Base-by-base conservation (phyloP, 768 basidiomycete species). In the Pisolithus orientalis region DNA sequence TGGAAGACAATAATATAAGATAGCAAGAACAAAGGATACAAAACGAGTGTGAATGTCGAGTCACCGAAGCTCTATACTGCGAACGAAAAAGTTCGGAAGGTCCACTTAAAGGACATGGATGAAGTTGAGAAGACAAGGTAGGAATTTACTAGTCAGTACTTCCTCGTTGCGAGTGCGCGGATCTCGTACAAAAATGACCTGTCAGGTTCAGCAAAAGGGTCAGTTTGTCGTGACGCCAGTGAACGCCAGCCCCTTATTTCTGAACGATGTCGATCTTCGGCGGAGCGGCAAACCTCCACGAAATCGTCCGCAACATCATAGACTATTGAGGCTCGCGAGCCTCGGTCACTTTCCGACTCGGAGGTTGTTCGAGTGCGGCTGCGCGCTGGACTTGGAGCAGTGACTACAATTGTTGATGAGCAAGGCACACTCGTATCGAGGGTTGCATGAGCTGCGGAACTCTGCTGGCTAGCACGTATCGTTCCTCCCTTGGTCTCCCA, bases 191-290 rank as follows among this genome's bases (percentile, higher is more conserved):
- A 74, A 60, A 80, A 77, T 38, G 80, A 78, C 53, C 84, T 80
- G 62, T 85, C 83, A 32, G 78, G 72, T 50, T 78, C 74, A 25
- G 59, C 60, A 52, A 55, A 63, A 17, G 64, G 32, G 47, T 51
- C 32, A 6, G 45, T 47, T 28, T 65, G 63, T 49, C 53, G 63
- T 55, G 59, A 62, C 49, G 50, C 32, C 44, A 58, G 62, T 32
- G 58, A 59, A 28, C 67, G 67, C 94, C 92, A 95, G 5, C 88
- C 88, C 57, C 82, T 86, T 78, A 93, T 87, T 70, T 96, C 94
- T 24, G 67, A 69, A 46, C 80, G 80, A 72, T 96, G 93, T 48
- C 91, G 80, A 63, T 84, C 83, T 66, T 94, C 92, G 8, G 92
- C 93, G 11, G 71, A 69, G 43, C 80, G 79, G 64, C 90, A 94